Percentiles rank a stretch among this genome's conserved stretches.
phyloP scores from a whole-genome alignment of 2,329 filamentous ascomycete species.

The Ceratocystis eucalypticola region DNA sequence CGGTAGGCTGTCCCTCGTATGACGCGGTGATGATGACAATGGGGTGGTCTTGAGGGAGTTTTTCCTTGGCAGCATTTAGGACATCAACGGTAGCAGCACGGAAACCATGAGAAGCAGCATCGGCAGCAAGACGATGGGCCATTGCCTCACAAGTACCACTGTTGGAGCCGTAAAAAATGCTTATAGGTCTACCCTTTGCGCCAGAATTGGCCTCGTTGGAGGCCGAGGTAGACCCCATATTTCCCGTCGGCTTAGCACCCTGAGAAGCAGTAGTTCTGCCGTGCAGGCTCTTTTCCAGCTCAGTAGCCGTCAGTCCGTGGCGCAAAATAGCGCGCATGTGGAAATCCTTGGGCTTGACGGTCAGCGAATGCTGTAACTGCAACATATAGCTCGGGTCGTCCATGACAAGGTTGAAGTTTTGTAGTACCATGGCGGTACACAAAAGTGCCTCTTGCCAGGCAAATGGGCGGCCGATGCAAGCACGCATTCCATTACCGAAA shows the following conservation, averaged over 20 bases:
- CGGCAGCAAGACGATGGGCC: constrained; percentile 47
- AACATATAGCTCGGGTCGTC: constrained; percentile 48
- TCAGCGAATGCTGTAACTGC: constrained; percentile 42
- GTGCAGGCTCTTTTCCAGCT: constrained; percentile 34
- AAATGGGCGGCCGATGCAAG: constrained; percentile 59
- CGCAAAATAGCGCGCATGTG: constrained; percentile 45
- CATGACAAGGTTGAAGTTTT: constrained; percentile 55
- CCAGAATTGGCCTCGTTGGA: neutral
- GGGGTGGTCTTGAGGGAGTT: constrained; percentile 46
- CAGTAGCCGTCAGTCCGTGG: constrained; percentile 33
- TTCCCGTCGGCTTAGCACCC: neutral
- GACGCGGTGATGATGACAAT: constrained; percentile 55
- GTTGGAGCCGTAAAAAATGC: constrained; percentile 62
- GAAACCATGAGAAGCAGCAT: constrained; percentile 48
- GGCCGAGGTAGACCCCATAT: neutral
- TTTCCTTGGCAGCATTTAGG: constrained; percentile 48
- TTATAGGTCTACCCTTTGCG: constrained; percentile 34
- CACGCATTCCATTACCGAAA: constrained; percentile 58
- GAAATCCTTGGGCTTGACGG: constrained; percentile 51
- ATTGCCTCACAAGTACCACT: constrained; percentile 61
- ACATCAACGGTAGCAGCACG: constrained; percentile 37
- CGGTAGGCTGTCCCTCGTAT: constrained; percentile 61
- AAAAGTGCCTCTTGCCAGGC: constrained; percentile 61
- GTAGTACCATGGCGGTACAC: constrained; percentile 48
- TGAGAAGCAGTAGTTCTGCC: constrained; percentile 22